A percentile compares a stretch with the other conserved stretches of the same genome.
These are phyloP conservation scores for Lippia alba DNA, from an alignment of 305 asterid species.

Conservation along the genomic window DNA sequence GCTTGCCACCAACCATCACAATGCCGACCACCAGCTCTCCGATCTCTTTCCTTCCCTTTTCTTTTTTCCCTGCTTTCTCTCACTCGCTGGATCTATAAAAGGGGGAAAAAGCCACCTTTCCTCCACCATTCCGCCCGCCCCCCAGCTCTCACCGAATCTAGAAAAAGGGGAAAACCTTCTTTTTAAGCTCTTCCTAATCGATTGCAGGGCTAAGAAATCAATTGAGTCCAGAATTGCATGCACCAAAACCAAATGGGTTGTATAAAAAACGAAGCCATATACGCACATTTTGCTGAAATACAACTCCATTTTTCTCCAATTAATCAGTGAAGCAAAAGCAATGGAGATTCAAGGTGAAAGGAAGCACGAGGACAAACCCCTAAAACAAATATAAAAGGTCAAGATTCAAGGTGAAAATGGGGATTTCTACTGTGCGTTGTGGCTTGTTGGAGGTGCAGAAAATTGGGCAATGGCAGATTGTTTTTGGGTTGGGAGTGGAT, in stretches of 20 bases:
- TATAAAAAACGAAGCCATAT: slow-evolving; percentile 27
- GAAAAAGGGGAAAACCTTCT: no score
- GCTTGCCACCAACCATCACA: no score
- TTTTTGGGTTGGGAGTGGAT: neutral
- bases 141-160: no score
- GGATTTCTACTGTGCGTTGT: slow-evolving; percentile 36
- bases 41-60: no score
- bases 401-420: slow-evolving; percentile 19
- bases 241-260: slow-evolving; percentile 34
- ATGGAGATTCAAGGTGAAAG: slow-evolving; percentile 71
- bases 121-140: no score
- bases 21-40: no score
- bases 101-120: no score
- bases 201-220: slow-evolving; percentile 86
- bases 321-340: slow-evolving; percentile 6
- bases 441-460: slow-evolving; percentile 51
- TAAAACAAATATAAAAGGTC: neutral
- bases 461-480: slow-evolving; percentile 20
- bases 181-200: slow-evolving; percentile 63
- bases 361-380: slow-evolving; percentile 21
- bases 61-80: no score
- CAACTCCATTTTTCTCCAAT: slow-evolving; percentile 24
- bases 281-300: slow-evolving; percentile 21
- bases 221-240: slow-evolving; percentile 69
- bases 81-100: no score